Percentiles rank a stretch among this genome's conserved stretches.
Evolutionary conservation across 495 filamentous ascomycete genomes (phyloP).

Genomic region (Aspergillus conjunctus): DNA sequence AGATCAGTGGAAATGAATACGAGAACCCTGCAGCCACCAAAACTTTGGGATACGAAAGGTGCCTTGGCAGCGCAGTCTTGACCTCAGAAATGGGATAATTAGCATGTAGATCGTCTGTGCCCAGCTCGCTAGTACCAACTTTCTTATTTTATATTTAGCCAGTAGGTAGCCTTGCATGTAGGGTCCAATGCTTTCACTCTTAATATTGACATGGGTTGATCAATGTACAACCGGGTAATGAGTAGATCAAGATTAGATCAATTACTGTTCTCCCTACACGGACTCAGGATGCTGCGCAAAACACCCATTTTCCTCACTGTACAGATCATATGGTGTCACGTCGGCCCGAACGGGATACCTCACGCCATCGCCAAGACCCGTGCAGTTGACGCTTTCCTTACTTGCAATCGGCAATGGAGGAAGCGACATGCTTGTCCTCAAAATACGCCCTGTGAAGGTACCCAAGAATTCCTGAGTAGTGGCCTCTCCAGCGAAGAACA

Average conservation of each 20-base stretch:
- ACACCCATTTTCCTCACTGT: neutral
- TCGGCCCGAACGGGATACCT: neutral
- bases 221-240: too few species aligned
- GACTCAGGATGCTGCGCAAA: neutral
- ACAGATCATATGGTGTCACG: neutral
- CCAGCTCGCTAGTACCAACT: too few species aligned
- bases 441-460: conserved; percentile 70
- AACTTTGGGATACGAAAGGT: too few species aligned
- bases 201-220: too few species aligned
- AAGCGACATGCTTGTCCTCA: conserved; percentile 43
- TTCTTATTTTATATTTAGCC: too few species aligned
- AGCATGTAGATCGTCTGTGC: too few species aligned
- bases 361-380: neutral
- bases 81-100: too few species aligned
- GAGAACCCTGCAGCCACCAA: neutral
- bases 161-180: too few species aligned
- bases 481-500: conserved; percentile 76
- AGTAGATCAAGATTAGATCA: too few species aligned
- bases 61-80: too few species aligned
- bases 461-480: conserved; percentile 68
- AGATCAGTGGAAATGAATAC: neutral
- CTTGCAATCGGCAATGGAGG: neutral
- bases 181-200: too few species aligned
- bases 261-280: too few species aligned
- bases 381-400: neutral